Base-by-base conservation (phyloP, 176 grass and related monocot species). In the Musa troglodytarum region DNA sequence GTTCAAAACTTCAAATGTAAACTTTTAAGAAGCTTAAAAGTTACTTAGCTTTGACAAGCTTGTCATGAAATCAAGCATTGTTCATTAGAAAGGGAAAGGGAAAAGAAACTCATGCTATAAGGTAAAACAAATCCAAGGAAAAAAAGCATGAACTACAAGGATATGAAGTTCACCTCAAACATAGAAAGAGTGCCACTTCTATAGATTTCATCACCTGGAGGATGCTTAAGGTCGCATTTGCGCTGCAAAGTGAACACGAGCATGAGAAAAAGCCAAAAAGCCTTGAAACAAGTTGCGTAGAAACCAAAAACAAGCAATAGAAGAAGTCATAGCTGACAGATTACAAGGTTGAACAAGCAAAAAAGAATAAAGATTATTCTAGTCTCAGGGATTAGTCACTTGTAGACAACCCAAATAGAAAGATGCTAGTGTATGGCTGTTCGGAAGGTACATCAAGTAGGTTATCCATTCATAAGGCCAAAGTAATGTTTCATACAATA, bases 201-300 rank as follows among this genome's bases (percentile, higher is more conserved):
- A 75, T 99, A 99, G 57, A 99, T 99, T 84, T 99, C 96, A 84
- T 99, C 91, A 78, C 96, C 96, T 49, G 96, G 96, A 11, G 96
- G 96, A 69, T 99, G 96, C 73, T 99, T 99, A 67, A 99, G 88
- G 74, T 99, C 96, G 62, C 96, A 99, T 81, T 99, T 99, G 52
- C 83, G 92, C 96, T 99, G 73, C 59, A 84, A 74, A 59, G 16
- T 25, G 83, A 87, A 81, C 53, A 49, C 25, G 82, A 8, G 22
- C 2, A 82, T 78, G 10, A 52, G 43, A 50, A 11, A 70, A 21
- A 68, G 20, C 24, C 65, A 68, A 68, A 26, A 14, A 25, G 57
- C 2, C 50, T n/a, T 19, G 73, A 73, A 43, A 83, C 20, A 71
- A 63, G 7, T 69, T 21, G 56, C 76, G 17, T 9, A 52, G 15